Percentiles rank a stretch among this genome's conserved stretches.
phyloP scores from a whole-genome alignment of 2,329 filamentous ascomycete species.

The Talaromyces funiculosus region DNA sequence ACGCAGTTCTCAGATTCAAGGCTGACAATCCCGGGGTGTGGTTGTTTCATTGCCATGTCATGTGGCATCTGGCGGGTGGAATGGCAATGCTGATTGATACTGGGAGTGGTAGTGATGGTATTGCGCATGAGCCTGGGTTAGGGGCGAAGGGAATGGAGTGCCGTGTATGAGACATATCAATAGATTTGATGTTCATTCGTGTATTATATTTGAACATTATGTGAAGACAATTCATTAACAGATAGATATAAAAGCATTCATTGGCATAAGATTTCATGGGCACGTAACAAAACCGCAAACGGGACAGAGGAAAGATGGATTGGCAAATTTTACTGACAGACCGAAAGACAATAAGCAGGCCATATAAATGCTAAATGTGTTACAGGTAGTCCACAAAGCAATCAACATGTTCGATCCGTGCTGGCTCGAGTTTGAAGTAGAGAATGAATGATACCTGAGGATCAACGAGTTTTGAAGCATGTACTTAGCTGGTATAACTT shows the following conservation, averaged over 20 bases:
- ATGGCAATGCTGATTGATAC: conserved; percentile 41
- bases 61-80: conserved; percentile 47
- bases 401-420: background rate
- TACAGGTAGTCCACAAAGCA: no score
- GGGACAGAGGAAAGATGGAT: background rate
- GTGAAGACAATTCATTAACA: background rate
- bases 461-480: background rate
- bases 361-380: background rate
- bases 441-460: background rate
- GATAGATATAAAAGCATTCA: background rate
- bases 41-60: conserved; percentile 48
- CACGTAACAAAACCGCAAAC: background rate
- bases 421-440: background rate
- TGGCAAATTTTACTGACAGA: background rate
- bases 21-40: conserved; percentile 51
- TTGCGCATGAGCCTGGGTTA: conserved; percentile 10
- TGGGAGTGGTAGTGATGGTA: conserved; percentile 16
- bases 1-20: conserved; percentile 51
- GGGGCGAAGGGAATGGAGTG: background rate
- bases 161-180: background rate
- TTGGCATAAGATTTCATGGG: background rate
- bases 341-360: background rate
- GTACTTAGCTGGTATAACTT: no score
- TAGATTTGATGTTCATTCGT: background rate
- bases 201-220: background rate